Evolutionary conservation across 768 basidiomycete species (phyloP), one percentile per base, ranked within the genome.

Genomic region (Bullera alba): DNA sequence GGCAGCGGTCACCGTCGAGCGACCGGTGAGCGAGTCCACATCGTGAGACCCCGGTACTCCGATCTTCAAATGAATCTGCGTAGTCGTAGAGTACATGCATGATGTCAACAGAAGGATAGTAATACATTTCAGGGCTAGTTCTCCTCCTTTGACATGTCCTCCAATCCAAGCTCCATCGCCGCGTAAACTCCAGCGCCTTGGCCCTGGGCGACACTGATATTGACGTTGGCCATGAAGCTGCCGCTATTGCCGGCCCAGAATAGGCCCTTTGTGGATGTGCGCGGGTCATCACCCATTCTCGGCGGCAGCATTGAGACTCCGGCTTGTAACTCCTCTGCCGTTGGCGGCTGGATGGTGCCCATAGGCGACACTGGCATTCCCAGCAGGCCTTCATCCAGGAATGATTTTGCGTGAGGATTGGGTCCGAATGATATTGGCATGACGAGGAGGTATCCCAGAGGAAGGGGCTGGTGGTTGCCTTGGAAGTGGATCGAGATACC

Each of bases 181-280:
- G 60, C 57, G 3, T 45, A 26, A 2, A 37, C 45, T 5, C 27
- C 60, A 3, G 60, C 60, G 27, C 32, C 42, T 46, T 58, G 53
- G 29, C 57, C 60, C 30, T 62, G 60, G 17, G 52, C 48, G 6
- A 56, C 46, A 34, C 50, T 47, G 16, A 62, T 14, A 23, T 51
- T 48, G 26, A 62, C 47, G 49, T 62, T 62, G 14, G 51, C 60
- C 51, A 48, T 45, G 0, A 44, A 27, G 17, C 49, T 51, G 1
- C 60, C 60, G 25, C 51, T 48, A 27, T 62, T 62, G 0, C 60
- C 60, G 8, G 60, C 60, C 60, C 60, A 62, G 32, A 58, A 58
- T 35, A 62, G 21, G 2, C 60, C 60, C 5, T 41, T 44, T 10
- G 58, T 44, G 2, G 19, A 4, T 5, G 60, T 62, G 10, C 48